phyloP scores from a whole-genome alignment of 2,329 filamentous ascomycete genomes.

The Cladosporium sp. region DNA sequence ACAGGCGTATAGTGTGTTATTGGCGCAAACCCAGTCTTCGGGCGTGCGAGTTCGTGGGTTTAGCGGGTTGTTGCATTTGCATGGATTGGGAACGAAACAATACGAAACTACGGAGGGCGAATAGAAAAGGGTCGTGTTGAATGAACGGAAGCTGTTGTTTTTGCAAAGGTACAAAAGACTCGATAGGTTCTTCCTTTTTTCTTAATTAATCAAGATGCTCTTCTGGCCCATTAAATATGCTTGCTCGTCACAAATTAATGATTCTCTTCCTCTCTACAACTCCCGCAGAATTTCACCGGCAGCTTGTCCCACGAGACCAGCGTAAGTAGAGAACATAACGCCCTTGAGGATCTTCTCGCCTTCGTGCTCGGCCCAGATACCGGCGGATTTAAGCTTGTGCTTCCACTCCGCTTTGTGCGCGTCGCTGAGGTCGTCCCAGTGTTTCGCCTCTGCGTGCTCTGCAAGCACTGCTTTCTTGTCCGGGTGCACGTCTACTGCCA shows the following conservation, averaged over 20 bases:
- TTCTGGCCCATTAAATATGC: neutral
- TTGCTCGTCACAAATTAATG: neutral
- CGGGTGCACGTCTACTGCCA: constrained; percentile 39
- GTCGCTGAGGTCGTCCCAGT: constrained; percentile 70
- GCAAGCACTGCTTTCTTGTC: constrained; percentile 46
- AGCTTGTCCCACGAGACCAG: constrained; percentile 59
- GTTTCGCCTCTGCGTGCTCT: constrained; percentile 53
- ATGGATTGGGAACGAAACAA: neutral
- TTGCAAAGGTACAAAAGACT: constrained; percentile 2
- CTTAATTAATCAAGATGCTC: constrained; percentile 4
- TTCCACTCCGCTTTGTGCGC: constrained; percentile 70
- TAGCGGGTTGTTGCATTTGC: constrained; percentile 3
- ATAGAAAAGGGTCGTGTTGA: neutral
- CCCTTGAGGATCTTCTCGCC: constrained; percentile 76
- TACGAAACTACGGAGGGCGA: neutral
- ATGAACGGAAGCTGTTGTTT: neutral
- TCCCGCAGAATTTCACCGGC: constrained; percentile 27
- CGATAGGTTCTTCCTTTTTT: neutral
- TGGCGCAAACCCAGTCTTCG: neutral
- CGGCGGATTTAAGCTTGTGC: constrained; percentile 65
- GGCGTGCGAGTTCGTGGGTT: neutral
- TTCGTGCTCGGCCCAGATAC: constrained; percentile 78
- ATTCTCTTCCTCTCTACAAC: neutral
- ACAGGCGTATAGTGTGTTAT: neutral
- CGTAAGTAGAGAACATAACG: constrained; percentile 74